Percentiles rank a stretch among this genome's conserved stretches.
phyloP scores from a whole-genome alignment of 345 rosid species.

The Bretschneidera sinensis region DNA sequence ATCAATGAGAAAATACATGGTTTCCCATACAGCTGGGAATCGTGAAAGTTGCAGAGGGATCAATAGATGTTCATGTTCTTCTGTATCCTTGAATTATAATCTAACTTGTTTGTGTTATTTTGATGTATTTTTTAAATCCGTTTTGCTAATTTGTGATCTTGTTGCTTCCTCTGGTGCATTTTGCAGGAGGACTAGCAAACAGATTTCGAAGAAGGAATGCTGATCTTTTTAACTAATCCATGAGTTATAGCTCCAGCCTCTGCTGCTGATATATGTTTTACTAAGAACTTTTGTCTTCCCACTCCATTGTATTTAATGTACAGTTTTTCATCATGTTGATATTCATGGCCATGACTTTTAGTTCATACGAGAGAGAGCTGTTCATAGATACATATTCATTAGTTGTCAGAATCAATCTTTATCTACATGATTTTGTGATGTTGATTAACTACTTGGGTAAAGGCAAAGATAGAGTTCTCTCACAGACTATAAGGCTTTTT shows the following conservation, averaged over 20 bases:
- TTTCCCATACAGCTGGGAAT: constrained; percentile 27
- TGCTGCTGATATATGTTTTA: neutral
- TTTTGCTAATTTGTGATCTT: neutral
- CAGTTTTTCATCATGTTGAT: no score
- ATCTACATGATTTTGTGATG: no score
- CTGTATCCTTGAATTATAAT: constrained; percentile 27
- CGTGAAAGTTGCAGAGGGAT: constrained; percentile 33
- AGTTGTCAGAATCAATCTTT: no score
- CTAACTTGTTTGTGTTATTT: neutral
- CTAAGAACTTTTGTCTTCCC: no score
- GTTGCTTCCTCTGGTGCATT: neutral
- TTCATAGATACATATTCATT: no score
- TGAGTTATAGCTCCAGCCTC: neutral
- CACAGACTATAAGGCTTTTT: no score
- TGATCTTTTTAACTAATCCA: neutral
- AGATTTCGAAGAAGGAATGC: neutral
- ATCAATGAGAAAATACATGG: constrained; percentile 11
- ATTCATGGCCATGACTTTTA: no score
- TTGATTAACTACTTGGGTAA: no score
- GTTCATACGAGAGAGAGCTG: no score
- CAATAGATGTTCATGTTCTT: constrained; percentile 24
- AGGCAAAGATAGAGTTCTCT: no score
- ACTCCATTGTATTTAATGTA: no score
- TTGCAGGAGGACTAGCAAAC: no score
- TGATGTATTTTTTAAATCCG: neutral